Evolutionary conservation across 257 asterid species (phyloP), one percentile per base, ranked within the genome.

Genomic region (Linderniella brevidens): DNA sequence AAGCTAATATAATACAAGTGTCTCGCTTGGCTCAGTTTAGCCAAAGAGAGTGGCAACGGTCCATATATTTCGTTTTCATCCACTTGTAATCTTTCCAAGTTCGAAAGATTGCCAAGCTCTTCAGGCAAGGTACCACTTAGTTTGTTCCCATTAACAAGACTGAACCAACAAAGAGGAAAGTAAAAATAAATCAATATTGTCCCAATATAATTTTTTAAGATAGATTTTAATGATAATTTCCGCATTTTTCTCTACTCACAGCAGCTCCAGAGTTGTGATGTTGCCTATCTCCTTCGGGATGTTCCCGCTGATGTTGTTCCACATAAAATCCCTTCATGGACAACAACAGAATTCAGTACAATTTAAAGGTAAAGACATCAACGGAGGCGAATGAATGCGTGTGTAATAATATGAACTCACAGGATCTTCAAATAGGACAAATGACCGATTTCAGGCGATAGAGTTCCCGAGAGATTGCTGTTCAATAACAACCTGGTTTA

Each of bases 201-300:
- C 41, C 42, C 13, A 25, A 29, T 9, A 48, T 35, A 57, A 40
- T 25, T 49, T 35, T n/a, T 13, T 25, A 52, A 19, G 4, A 40
- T 9, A 18, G 29, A 40, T 12, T 4, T 10, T 29, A 8, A n/a
- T 11, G 35, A 36, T 3, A 13, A 3, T 20, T 17, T 29, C 12
- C 8, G 10, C 15, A 16, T 36, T 3, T 42, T 42, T 7, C 53
- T 45, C 67, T 43, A 79, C 94, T 90, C 69, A 90, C 99, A 90
- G 56, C 37, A 90, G 62, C 60, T 77, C 56, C 48, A 90, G 59
- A 7, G 95, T 50, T 32, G 70, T 35, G 36, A 90, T 72, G 58
- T 62, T 77, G 67, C 99, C 95, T 35, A 90, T 90, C 78, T 90
- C 96, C 78, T 68, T 79, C 35, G 99, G 99, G 68, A 90, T 86